These are phyloP conservation scores for Podila clonocystis DNA, from an alignment of 192 early-diverging fungal species.

Conservation along the genomic window DNA sequence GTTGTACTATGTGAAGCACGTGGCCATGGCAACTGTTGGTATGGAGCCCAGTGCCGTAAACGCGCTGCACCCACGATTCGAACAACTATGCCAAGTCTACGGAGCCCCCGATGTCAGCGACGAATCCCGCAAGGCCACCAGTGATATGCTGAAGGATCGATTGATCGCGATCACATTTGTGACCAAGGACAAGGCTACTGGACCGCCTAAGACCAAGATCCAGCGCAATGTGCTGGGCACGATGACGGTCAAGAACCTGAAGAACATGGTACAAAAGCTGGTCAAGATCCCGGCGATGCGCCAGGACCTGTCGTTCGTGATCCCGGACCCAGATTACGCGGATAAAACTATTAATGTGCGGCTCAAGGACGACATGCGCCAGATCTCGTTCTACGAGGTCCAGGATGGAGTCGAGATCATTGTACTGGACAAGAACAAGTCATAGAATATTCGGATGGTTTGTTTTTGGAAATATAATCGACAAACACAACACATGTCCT, in stretches of 20 bases:
- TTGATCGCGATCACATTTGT: slow-evolving; percentile 50
- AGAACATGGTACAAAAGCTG: slow-evolving; percentile 61
- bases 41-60: slow-evolving; percentile 25
- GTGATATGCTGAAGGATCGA: slow-evolving; percentile 54
- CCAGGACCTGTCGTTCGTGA: slow-evolving; percentile 51
- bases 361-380: slow-evolving; percentile 58
- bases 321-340: slow-evolving; percentile 27
- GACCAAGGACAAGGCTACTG: slow-evolving; percentile 11
- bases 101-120: slow-evolving; percentile 49
- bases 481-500: no score
- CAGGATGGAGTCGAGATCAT: slow-evolving; percentile 55
- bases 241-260: slow-evolving; percentile 60
- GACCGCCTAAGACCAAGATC: slow-evolving; percentile 19
- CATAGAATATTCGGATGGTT: no score
- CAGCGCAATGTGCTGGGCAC: slow-evolving; percentile 52
- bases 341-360: slow-evolving; percentile 14
- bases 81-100: slow-evolving; percentile 58
- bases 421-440: slow-evolving; percentile 35
- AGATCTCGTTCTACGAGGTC: slow-evolving; percentile 61
- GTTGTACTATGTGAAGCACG: slow-evolving; percentile 62
- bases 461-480: no score
- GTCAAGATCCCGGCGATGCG: slow-evolving; percentile 51
- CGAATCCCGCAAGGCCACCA: slow-evolving; percentile 38
- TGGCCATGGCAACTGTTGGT: slow-evolving; percentile 34
- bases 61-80: slow-evolving; percentile 58